A percentile compares a stretch with the other conserved stretches of the same genome.
Evolutionary conservation across 495 filamentous ascomycete genomes (phyloP).

Genomic region (Talaromyces ruber): DNA sequence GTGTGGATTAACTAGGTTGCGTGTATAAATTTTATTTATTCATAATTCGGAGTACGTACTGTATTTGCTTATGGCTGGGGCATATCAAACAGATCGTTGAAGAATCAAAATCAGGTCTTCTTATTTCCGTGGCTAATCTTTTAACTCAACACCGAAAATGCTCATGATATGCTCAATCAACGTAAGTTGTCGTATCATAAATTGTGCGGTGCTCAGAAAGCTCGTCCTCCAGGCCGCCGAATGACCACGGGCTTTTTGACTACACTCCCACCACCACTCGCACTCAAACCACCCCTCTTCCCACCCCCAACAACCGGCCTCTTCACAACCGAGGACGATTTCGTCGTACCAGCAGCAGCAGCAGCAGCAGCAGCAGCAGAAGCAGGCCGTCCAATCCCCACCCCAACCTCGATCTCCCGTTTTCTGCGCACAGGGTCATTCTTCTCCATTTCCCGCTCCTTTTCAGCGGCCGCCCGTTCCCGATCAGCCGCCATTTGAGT

Average conservation of each 20-base stretch:
- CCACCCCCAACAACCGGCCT: constrained; percentile 26
- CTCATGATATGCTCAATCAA: background rate
- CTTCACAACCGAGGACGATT: constrained; percentile 22
- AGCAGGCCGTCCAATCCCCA: constrained; percentile 7
- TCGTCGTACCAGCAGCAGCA: background rate
- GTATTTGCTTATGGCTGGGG: background rate
- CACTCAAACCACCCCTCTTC: constrained; percentile 32
- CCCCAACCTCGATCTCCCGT: constrained; percentile 31
- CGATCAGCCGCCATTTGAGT: constrained; percentile 86
- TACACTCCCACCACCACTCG: constrained; percentile 33
- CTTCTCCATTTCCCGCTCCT: constrained; percentile 41
- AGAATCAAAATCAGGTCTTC: background rate
- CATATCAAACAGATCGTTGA: background rate
- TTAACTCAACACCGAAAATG: background rate
- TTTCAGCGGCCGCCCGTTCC: constrained; percentile 46
- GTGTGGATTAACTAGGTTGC: background rate
- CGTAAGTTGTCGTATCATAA: background rate
- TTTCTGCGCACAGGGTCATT: constrained; percentile 26
- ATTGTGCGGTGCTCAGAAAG: background rate
- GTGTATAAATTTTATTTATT: background rate
- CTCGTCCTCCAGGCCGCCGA: constrained; percentile 40
- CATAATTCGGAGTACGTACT: background rate
- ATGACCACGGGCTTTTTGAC: constrained; percentile 55
- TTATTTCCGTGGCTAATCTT: background rate
- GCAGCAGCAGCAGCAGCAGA: constrained; percentile 5